Conservation (phyloP, 1,139 yeast genomes). For the Geotrichum restrictum region DNA sequence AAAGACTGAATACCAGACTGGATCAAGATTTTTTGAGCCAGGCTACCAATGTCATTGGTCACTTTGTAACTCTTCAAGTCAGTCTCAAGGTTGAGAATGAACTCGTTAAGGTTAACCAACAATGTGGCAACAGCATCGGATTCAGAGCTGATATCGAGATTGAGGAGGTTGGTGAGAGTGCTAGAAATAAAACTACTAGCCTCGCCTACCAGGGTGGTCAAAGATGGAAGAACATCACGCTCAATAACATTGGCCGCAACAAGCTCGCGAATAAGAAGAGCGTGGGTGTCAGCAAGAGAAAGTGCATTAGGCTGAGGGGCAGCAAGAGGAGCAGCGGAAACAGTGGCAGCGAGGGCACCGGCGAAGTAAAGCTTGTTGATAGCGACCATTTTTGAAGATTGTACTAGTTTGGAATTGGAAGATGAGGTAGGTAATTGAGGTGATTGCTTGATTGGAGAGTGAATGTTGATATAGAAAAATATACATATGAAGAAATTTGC, state of each 20-base stretch:
- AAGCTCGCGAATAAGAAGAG: too few relatives aligned
- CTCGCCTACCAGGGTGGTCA: background rate
- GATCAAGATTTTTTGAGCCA: background rate
- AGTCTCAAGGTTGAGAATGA: background rate
- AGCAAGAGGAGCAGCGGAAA: constrained; percentile 9
- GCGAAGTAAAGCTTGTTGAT: constrained; percentile 3
- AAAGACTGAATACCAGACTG: constrained; percentile 1
- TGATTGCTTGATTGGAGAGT: too few relatives aligned
- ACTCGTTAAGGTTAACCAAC: constrained; percentile 1
- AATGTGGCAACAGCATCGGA: constrained; percentile 3
- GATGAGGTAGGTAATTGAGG: too few relatives aligned
- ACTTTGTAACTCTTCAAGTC: constrained; percentile 1
- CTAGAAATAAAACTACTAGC: background rate
- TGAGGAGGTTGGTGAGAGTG: background rate
- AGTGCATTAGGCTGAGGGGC: background rate
- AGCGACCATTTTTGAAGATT: constrained; percentile 10
- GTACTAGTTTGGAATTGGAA: too few relatives aligned
- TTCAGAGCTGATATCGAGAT: background rate
- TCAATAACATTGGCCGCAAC: background rate
- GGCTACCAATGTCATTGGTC: constrained; percentile 4
- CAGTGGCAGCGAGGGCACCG: constrained; percentile 8
- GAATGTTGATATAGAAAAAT: too few relatives aligned
- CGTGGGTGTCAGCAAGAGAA: too few relatives aligned
- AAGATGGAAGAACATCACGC: background rate
- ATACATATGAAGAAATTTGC: too few relatives aligned